A percentile compares a stretch with the other conserved stretches of the same genome.
phyloP scores from a whole-genome alignment of 768 basidiomycete genomes.

The Hygrocybe coccinea region DNA sequence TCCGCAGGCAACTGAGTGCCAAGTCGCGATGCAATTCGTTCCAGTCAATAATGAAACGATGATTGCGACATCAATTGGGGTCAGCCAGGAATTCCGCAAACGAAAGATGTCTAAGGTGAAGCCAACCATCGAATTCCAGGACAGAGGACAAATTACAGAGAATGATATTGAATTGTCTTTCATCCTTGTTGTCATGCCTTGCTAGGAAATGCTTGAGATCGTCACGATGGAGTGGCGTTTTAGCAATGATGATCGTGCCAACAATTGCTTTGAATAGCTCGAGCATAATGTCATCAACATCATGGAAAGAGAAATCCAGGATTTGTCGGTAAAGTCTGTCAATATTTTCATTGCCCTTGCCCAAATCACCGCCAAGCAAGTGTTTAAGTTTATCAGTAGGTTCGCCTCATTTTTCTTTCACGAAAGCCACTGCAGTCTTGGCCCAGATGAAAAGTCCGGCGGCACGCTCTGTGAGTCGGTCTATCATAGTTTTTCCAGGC shows the following conservation, averaged over 20 bases:
- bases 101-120: conserved; percentile 10
- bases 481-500: conserved; percentile 14
- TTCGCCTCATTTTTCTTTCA: not conserved
- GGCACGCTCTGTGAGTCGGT: not conserved
- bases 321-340: not conserved
- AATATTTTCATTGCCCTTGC: not conserved
- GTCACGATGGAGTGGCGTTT: not conserved
- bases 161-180: not conserved
- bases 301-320: not conserved
- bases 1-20: too few relatives aligned
- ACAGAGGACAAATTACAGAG: conserved; percentile 3
- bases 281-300: not conserved
- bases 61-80: conserved; percentile 1
- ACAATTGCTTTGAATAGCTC: not conserved
- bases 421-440: not conserved
- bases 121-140: not conserved
- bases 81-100: conserved; percentile 10
- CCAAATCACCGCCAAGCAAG: not conserved
- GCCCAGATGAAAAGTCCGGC: conserved; percentile 5
- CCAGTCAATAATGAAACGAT: conserved; percentile 3
- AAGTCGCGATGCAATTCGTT: too few relatives aligned
- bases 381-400: not conserved
- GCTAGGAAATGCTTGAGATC: not conserved
- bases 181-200: not conserved
- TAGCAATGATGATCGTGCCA: not conserved